Evolutionary conservation across 306 rosid genomes (phyloP).

Genomic region (Acacia melanoxylon): DNA sequence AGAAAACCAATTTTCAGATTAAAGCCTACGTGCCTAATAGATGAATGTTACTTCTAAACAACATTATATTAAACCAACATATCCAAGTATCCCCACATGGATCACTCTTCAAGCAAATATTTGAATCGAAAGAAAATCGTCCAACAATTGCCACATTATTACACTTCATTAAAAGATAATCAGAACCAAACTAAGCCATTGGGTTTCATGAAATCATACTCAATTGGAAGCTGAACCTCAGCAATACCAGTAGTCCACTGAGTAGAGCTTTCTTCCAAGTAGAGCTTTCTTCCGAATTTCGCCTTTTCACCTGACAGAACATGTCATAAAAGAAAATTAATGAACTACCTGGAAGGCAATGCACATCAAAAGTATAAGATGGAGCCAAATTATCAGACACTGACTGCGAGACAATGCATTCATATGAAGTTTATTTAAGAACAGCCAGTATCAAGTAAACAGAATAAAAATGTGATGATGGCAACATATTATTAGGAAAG

Average conservation of each 20-base stretch:
- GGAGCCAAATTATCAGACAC: background rate
- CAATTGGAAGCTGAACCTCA: conserved; percentile 96
- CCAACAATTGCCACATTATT: background rate
- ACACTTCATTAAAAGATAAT: background rate
- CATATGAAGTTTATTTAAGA: background rate
- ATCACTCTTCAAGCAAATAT: background rate
- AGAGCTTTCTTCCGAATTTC: conserved; percentile 95
- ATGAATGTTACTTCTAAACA: background rate
- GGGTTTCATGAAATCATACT: conserved; percentile 56
- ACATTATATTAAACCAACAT: background rate
- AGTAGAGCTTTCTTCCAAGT: too few species aligned
- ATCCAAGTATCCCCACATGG: conserved; percentile 12
- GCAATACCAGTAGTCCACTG: conserved; percentile 99
- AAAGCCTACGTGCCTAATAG: background rate
- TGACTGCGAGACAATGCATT: background rate
- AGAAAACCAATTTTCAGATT: conserved; percentile 1
- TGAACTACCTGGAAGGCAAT: background rate
- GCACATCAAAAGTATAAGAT: too few species aligned
- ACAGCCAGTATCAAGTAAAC: background rate
- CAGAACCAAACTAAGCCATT: conserved; percentile 9
- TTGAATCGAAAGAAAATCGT: background rate
- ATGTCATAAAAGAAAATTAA: background rate
- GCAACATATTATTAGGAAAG: background rate
- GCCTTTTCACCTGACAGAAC: conserved; percentile 70
- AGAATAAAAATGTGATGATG: conserved; percentile 7